These are phyloP conservation scores for Botrytis pseudocinerea DNA, from an alignment of 2,329 filamentous ascomycete genomes.

Conservation along the genomic window DNA sequence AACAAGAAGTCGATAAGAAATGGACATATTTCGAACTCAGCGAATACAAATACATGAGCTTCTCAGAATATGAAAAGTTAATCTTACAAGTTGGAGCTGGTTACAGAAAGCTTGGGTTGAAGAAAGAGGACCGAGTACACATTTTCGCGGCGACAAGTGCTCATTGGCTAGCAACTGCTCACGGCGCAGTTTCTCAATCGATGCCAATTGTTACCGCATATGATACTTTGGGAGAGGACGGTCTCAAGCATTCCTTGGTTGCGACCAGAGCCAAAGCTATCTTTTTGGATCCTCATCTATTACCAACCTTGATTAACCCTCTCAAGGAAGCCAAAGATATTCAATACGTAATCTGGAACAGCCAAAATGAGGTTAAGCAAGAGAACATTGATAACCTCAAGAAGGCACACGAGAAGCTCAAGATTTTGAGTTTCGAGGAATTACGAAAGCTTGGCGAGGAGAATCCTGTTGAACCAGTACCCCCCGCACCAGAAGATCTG, in stretches of 20 bases:
- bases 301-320: conserved; percentile 58
- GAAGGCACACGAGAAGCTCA: conserved; percentile 54
- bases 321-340: conserved; percentile 57
- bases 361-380: conserved; percentile 49
- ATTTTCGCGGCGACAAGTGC: conserved; percentile 71
- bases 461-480: conserved; percentile 68
- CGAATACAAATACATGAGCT: conserved; percentile 73
- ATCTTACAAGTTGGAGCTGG: conserved; percentile 67
- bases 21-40: conserved; percentile 86
- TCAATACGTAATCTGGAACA: conserved; percentile 55
- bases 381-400: conserved; percentile 54
- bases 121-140: conserved; percentile 66
- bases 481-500: conserved; percentile 72
- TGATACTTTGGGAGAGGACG: conserved; percentile 82
- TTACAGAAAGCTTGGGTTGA: conserved; percentile 69
- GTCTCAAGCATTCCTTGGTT: conserved; percentile 79
- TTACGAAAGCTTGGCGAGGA: conserved; percentile 51
- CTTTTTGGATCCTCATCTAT: conserved; percentile 80
- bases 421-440: conserved; percentile 53
- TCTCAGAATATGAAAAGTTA: conserved; percentile 72
- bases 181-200: conserved; percentile 71
- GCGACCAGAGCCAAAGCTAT: conserved; percentile 80
- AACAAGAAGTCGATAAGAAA: conserved; percentile 77
- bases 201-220: conserved; percentile 92
- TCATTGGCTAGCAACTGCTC: conserved; percentile 52